Percentiles rank a stretch among this genome's conserved stretches.
Evolutionary conservation across 2,329 filamentous ascomycete genomes (phyloP).

Genomic region (Ophiostoma sp.): DNA sequence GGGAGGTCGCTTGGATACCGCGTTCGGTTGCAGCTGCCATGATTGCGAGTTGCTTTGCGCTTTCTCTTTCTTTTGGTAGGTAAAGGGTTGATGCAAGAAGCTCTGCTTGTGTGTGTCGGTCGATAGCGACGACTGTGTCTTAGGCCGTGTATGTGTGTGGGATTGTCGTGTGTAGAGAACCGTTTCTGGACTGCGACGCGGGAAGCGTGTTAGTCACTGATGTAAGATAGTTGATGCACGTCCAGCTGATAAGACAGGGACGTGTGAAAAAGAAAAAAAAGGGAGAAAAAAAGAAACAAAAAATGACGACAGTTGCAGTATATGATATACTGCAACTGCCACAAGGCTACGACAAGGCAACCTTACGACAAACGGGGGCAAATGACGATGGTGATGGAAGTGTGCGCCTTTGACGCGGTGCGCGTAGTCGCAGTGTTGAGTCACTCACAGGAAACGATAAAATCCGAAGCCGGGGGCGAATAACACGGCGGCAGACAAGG

Average conservation of each 20-base stretch:
- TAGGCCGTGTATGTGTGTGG: conserved; percentile 1
- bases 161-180: neutral
- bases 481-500: conserved; percentile 26
- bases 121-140: conserved; percentile 11
- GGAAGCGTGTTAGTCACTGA: conserved; percentile 14
- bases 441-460: conserved; percentile 39
- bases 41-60: conserved; percentile 55
- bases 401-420: conserved; percentile 23
- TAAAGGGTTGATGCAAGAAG: neutral
- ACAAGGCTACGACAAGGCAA: conserved; percentile 3
- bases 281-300: neutral
- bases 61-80: conserved; percentile 17
- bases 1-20: conserved; percentile 64
- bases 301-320: neutral
- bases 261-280: neutral
- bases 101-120: conserved; percentile 8
- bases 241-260: neutral
- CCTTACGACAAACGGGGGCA: conserved; percentile 33
- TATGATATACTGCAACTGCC: neutral
- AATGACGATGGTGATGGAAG: conserved; percentile 37
- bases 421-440: conserved; percentile 28
- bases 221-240: neutral
- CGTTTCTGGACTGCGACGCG: conserved; percentile 19
- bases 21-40: conserved; percentile 63
- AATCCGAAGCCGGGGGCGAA: conserved; percentile 37